Percentiles rank a stretch among this genome's conserved stretches.
These are phyloP conservation scores for Cytospora schulzeri DNA, from an alignment of 2,329 filamentous ascomycete species.

Conservation along the genomic window DNA sequence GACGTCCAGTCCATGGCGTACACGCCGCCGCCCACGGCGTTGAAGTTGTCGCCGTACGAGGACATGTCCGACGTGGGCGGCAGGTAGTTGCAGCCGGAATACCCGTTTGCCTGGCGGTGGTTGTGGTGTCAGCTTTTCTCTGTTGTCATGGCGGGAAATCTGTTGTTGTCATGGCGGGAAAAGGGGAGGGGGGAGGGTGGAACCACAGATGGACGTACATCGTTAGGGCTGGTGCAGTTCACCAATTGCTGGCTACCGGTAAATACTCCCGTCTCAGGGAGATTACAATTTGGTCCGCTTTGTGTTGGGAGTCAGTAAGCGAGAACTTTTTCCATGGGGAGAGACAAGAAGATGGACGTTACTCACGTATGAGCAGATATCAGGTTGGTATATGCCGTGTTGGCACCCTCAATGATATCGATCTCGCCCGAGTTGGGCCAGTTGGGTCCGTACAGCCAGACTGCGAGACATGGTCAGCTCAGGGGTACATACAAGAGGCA, in stretches of 20 bases:
- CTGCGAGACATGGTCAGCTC: neutral
- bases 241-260: conserved; percentile 35
- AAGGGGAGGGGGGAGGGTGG: neutral
- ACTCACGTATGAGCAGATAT: conserved; percentile 63
- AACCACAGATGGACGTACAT: neutral
- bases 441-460: conserved; percentile 55
- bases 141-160: neutral
- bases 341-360: neutral
- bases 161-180: neutral
- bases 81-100: conserved; percentile 48
- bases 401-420: conserved; percentile 72
- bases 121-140: neutral
- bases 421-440: conserved; percentile 69
- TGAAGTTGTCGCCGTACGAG: conserved; percentile 67
- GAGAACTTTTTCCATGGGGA: neutral
- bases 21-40: conserved; percentile 65
- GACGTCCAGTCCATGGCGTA: conserved; percentile 73
- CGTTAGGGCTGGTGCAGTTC: conserved; percentile 44
- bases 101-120: neutral
- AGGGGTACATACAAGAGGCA: too few relatives aligned
- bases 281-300: conserved; percentile 16
- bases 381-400: conserved; percentile 59
- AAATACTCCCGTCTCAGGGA: conserved; percentile 20
- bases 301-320: neutral
- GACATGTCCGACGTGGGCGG: conserved; percentile 44